These are phyloP conservation scores for Cyclotella kingstonii DNA, from an alignment of 108 stramenopile genomes.

Conservation along the genomic window DNA sequence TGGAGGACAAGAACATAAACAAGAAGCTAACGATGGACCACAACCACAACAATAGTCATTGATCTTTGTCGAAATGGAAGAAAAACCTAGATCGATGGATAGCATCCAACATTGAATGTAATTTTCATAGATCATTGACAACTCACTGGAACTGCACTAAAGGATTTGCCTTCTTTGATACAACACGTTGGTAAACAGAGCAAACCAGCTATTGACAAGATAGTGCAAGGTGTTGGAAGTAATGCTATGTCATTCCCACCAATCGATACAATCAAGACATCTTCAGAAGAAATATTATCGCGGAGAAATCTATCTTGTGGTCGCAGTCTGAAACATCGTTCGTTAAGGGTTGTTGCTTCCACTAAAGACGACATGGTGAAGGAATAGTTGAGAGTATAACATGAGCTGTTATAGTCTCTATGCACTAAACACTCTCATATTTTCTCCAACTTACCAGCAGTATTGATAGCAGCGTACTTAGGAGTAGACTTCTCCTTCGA, in stretches of 20 bases:
- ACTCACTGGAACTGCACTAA: constrained; percentile 43
- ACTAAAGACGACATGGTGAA: constrained; percentile 24
- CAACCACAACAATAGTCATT: constrained; percentile 81
- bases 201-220: constrained; percentile 53
- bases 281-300: constrained; percentile 66
- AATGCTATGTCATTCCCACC: constrained; percentile 91
- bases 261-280: constrained; percentile 76
- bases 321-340: constrained; percentile 47
- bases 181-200: constrained; percentile 54
- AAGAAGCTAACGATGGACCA: constrained; percentile 60
- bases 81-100: not conserved
- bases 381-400: not conserved
- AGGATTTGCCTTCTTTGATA: constrained; percentile 47
- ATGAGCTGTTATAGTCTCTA: not conserved
- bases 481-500: not conserved
- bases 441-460: constrained; percentile 35
- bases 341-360: constrained; percentile 78
- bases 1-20: constrained; percentile 40
- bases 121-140: too few relatives aligned
- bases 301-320: constrained; percentile 80
- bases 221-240: constrained; percentile 72
- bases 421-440: not conserved
- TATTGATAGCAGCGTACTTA: constrained; percentile 64
- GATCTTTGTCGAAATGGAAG: constrained; percentile 9
- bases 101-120: not conserved